A percentile compares a stretch with the other conserved stretches of the same genome.
These are phyloP conservation scores for Plasmopara halstedii DNA, from an alignment of 352 stramenopile species.

Conservation along the genomic window DNA sequence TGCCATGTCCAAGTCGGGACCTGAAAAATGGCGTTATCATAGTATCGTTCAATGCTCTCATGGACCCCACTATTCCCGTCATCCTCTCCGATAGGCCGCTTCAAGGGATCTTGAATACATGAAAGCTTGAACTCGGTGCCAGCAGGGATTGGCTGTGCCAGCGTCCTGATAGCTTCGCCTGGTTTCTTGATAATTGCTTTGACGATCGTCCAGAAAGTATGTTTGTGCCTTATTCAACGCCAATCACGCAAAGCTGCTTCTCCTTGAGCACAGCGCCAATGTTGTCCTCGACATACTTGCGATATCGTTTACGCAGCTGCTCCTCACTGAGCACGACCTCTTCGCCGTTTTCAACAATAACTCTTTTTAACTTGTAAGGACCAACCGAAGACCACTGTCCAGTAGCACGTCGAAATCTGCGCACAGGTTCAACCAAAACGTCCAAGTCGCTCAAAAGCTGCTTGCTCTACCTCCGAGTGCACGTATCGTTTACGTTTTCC, in stretches of 20 bases:
- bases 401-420: neutral
- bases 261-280: slow-evolving; percentile 18
- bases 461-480: neutral
- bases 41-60: slow-evolving; percentile 31
- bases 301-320: slow-evolving; percentile 23
- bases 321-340: slow-evolving; percentile 12
- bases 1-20: slow-evolving; percentile 29
- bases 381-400: neutral
- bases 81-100: slow-evolving; percentile 19
- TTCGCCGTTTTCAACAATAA: neutral
- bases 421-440: neutral
- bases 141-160: slow-evolving; percentile 1
- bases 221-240: too few species aligned
- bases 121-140: slow-evolving; percentile 22
- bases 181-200: slow-evolving; percentile 10
- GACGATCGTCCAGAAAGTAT: neutral
- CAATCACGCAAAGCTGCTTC: too few species aligned
- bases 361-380: neutral
- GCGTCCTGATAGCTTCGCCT: slow-evolving; percentile 15
- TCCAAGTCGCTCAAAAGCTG: neutral
- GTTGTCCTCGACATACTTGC: slow-evolving; percentile 24
- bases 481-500: neutral
- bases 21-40: slow-evolving; percentile 24
- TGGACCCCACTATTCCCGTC: slow-evolving; percentile 12
- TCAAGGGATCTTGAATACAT: slow-evolving; percentile 24